Percentiles rank a stretch among this genome's conserved stretches.
Evolutionary conservation across 2,329 filamentous ascomycete species (phyloP).

Genomic region (Neonectria ditissima): DNA sequence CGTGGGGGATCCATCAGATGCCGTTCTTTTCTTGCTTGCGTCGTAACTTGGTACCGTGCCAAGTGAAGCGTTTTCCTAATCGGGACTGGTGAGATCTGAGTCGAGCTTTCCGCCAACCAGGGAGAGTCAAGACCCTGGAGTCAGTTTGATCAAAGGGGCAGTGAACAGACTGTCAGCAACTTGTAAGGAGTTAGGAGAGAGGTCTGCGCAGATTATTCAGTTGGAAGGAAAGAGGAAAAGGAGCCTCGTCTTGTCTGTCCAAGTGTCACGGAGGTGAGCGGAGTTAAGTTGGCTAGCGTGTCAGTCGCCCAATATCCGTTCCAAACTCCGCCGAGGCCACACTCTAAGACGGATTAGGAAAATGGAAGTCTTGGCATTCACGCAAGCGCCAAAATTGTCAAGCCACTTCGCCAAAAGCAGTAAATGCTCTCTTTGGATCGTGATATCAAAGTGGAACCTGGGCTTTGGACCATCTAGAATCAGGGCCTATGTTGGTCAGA

Average conservation of each 20-base stretch:
- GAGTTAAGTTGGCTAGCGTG: neutral
- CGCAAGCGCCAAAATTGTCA: neutral
- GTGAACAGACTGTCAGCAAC: neutral
- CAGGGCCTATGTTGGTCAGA: neutral
- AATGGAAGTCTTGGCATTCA: neutral
- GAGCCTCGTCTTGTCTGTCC: neutral
- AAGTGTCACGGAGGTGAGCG: neutral
- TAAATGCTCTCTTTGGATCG: neutral
- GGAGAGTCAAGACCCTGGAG: neutral
- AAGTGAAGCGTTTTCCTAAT: slow-evolving; percentile 13
- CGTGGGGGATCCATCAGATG: neutral
- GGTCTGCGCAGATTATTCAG: neutral
- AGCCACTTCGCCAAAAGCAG: slow-evolving; percentile 7
- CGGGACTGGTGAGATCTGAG: neutral
- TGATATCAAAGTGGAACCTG: neutral
- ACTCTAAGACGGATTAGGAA: neutral
- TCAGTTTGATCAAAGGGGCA: neutral
- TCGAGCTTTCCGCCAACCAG: neutral
- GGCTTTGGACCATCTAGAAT: neutral
- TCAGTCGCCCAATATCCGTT: neutral
- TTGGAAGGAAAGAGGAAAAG: neutral
- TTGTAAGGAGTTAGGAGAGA: too few species aligned
- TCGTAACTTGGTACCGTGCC: neutral
- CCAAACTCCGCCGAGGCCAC: neutral
- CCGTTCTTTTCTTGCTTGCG: neutral